Evolutionary conservation across 2,329 filamentous ascomycete genomes (phyloP).

Genomic region (Colletotrichum costaricense): DNA sequence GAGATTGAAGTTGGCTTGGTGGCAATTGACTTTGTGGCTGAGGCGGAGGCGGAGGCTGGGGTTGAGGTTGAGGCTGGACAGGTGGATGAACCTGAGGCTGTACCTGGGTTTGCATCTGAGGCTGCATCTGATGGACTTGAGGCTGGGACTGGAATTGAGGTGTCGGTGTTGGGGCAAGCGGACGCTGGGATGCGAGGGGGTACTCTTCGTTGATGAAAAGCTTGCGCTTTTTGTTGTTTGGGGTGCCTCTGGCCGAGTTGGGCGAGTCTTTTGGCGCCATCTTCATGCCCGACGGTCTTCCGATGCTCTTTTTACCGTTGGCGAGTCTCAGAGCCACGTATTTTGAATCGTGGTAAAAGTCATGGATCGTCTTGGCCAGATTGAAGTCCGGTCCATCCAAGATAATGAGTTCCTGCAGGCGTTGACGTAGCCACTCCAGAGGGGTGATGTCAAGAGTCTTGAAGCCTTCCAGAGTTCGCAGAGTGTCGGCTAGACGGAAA

Average conservation of each 20-base stretch:
- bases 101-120: background rate
- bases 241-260: slow-evolving; percentile 39
- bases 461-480: slow-evolving; percentile 65
- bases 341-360: slow-evolving; percentile 68
- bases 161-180: slow-evolving; percentile 13
- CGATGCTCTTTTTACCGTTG: slow-evolving; percentile 68
- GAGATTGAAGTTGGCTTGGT: background rate
- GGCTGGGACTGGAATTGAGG: background rate
- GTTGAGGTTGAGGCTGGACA: background rate
- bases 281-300: slow-evolving; percentile 63
- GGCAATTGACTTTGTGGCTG: background rate
- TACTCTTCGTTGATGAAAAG: slow-evolving; percentile 28
- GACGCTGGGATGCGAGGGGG: slow-evolving; percentile 5
- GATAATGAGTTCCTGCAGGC: slow-evolving; percentile 61
- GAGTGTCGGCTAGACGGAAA: slow-evolving; percentile 64
- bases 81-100: background rate
- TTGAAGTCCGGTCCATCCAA: slow-evolving; percentile 60
- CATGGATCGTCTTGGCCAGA: slow-evolving; percentile 61
- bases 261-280: slow-evolving; percentile 41
- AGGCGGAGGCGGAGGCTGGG: background rate
- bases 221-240: slow-evolving; percentile 46
- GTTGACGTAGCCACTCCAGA: slow-evolving; percentile 67
- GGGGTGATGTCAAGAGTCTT: slow-evolving; percentile 61
- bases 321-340: slow-evolving; percentile 60
- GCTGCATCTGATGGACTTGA: background rate